Evolutionary conservation across 179 eudicot species (phyloP), one percentile per base, ranked within the genome.

Genomic region (Patellifolia procumbens): DNA sequence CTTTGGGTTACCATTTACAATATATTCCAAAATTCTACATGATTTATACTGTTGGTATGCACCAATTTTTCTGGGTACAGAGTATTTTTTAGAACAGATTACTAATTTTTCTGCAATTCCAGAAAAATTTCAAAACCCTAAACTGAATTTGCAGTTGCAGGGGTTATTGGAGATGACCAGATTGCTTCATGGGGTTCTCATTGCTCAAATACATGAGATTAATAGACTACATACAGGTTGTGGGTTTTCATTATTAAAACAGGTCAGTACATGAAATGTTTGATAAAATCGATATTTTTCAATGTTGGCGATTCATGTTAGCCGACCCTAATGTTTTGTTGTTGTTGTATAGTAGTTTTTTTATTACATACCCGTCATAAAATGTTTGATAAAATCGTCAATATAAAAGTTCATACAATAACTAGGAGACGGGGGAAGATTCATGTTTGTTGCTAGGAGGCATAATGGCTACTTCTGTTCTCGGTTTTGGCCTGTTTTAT

Each of bases 141-240:
- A n/a, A n/a, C n/a, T n/a, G n/a, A n/a, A n/a, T n/a, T 60, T 42
- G 66, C 15, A 43, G 53, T 37, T 56, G 43, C 65, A 55, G 79
- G 79, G 60, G 39, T 49, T 60, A 37, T 37, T 29, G 37, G 56
- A 35, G 48, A 81, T 81, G 84, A 68, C 67, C 70, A 69, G 34
- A 53, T 35, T 87, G 83, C 91, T 91, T 37, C 95, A 91, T 74
- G 95, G 95, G 65, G 80, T 85, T 43, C 84, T 91, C 48, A 42
- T 24, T 74, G 92, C 85, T 2, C 82, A 81, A 52, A 87, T 91
- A 46, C 70, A 72, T 74, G 90, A 81, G 64, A 81, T 86, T 75
- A 83, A 86, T 71, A 74, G 32, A 26, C 37, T 91, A 48, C 85
- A 82, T 59, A 55, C 66, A 26, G 85, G 89, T 56, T 83, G 71